Evolutionary conservation across 129 eudicot species (phyloP).

Genomic region (Glebionis coronaria): DNA sequence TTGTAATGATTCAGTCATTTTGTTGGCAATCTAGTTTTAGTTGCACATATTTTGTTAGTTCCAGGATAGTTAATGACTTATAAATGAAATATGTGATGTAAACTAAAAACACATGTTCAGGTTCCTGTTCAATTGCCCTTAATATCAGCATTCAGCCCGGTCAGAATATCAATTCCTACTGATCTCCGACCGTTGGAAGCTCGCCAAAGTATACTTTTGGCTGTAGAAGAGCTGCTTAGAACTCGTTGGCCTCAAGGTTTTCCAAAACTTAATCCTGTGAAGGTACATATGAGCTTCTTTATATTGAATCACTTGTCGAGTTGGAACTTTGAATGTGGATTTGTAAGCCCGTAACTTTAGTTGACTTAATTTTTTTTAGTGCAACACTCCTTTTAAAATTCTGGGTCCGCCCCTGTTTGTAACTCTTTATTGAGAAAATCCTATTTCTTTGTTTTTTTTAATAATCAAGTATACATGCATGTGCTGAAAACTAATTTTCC

Average conservation of each 20-base stretch:
- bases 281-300: constrained; percentile 45
- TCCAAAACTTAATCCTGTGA: constrained; percentile 95
- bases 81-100: not conserved
- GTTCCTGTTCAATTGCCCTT: constrained; percentile 91
- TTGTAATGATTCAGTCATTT: constrained; percentile 4
- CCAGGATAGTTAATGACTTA: not conserved
- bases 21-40: constrained; percentile 3
- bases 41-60: not conserved
- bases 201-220: constrained; percentile 72
- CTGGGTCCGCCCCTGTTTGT: too few relatives aligned
- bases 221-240: constrained; percentile 89
- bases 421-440: not conserved
- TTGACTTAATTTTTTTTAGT: too few relatives aligned
- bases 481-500: not conserved
- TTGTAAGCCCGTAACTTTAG: too few relatives aligned
- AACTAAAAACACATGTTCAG: constrained; percentile 27
- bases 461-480: not conserved
- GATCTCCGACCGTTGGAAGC: constrained; percentile 92
- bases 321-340: not conserved
- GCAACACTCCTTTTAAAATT: too few relatives aligned
- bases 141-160: constrained; percentile 78
- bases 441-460: not conserved
- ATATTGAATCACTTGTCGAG: not conserved
- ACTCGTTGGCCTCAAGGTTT: constrained; percentile 93
- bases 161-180: constrained; percentile 78